Percentiles rank a stretch among this genome's conserved stretches.
Evolutionary conservation across 1,139 yeast genomes (phyloP).

Genomic region (Suhomyces atakaporum): DNA sequence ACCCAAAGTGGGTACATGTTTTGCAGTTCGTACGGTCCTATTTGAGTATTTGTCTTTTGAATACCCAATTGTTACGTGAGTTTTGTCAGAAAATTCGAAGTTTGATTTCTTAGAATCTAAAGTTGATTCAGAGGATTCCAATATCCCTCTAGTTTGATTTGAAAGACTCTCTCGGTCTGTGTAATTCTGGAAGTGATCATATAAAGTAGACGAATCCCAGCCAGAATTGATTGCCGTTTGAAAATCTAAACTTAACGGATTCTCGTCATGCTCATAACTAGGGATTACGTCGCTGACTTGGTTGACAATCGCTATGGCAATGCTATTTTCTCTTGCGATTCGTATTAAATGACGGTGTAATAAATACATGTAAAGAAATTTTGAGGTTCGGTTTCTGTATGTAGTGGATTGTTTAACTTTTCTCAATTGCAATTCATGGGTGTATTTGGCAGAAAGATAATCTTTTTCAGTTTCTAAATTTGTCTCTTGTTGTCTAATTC

Average conservation of each 20-base stretch:
- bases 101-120: not conserved
- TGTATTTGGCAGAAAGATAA: conserved; percentile 23
- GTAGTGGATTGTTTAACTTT: conserved; percentile 29
- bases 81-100: not conserved
- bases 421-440: conserved; percentile 32
- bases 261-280: conserved; percentile 22
- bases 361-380: conserved; percentile 44
- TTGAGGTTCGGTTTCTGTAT: conserved; percentile 35
- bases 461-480: conserved; percentile 18
- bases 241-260: conserved; percentile 57
- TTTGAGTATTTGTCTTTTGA: not conserved
- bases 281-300: conserved; percentile 64
- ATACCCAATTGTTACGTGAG: not conserved
- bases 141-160: not conserved
- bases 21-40: conserved; percentile 3
- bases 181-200: conserved; percentile 10
- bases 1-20: conserved; percentile 42
- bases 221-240: conserved; percentile 77
- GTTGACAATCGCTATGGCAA: conserved; percentile 74
- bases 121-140: not conserved
- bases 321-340: conserved; percentile 48
- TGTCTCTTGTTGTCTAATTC: conserved; percentile 26
- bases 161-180: no score
- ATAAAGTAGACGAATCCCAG: conserved; percentile 57
- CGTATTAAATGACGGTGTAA: conserved; percentile 52